These are phyloP conservation scores for Casuarina glauca DNA, from an alignment of 306 rosid genomes.

Conservation along the genomic window DNA sequence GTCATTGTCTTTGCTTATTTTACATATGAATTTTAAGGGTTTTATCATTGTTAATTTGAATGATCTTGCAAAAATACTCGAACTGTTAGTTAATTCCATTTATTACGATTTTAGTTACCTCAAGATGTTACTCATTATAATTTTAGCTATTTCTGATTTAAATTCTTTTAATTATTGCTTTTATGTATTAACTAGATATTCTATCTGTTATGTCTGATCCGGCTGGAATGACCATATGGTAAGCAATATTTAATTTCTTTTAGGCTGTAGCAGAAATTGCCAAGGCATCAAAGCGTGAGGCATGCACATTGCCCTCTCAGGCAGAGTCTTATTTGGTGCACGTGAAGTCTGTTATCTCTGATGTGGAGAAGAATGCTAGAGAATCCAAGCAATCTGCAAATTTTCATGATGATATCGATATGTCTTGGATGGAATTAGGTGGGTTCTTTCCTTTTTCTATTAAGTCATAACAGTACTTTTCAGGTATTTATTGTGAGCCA, in stretches of 20 bases:
- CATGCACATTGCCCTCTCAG: constrained; percentile 55
- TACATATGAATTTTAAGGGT: no score
- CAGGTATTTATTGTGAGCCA: neutral
- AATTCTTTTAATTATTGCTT: no score
- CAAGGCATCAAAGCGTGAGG: constrained; percentile 79
- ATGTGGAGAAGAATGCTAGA: constrained; percentile 33
- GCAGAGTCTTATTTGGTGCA: constrained; percentile 61
- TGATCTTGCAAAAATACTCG: no score
- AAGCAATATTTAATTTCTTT: constrained; percentile 13
- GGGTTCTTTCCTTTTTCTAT: neutral
- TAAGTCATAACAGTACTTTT: neutral
- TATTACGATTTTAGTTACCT: no score
- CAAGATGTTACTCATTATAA: no score
- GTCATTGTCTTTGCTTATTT: no score
- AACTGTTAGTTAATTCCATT: no score
- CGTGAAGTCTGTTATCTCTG: constrained; percentile 53
- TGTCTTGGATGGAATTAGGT: constrained; percentile 39
- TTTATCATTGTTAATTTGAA: no score
- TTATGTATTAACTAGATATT: no score
- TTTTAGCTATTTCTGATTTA: no score
- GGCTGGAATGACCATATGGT: constrained; percentile 14
- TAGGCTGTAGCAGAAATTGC: constrained; percentile 87
- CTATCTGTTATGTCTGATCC: neutral
- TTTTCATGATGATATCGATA: constrained; percentile 9
- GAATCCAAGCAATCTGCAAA: constrained; percentile 39